These are phyloP conservation scores for Oenanthe sinensis DNA, from an alignment of 129 eudicot species.

Conservation along the genomic window DNA sequence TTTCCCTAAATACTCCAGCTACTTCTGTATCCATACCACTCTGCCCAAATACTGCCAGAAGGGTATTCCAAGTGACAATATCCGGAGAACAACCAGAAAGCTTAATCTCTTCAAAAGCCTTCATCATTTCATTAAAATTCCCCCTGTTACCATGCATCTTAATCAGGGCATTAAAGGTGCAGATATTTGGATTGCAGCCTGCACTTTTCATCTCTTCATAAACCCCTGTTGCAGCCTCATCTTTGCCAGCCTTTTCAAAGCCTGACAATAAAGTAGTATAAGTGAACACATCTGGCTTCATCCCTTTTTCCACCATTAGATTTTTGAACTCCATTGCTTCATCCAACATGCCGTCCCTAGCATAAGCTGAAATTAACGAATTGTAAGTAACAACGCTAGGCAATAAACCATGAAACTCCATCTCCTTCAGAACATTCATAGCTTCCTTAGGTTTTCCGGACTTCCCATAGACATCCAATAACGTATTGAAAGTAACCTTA, in stretches of 20 bases:
- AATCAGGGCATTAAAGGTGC: conserved; percentile 81
- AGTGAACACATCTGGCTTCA: conserved; percentile 86
- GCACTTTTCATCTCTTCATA: conserved; percentile 65
- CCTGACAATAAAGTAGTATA: conserved; percentile 83
- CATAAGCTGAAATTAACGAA: conserved; percentile 79
- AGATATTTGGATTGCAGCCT: conserved; percentile 79
- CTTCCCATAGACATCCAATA: conserved; percentile 92
- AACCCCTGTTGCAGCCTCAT: conserved; percentile 66
- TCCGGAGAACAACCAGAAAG: conserved; percentile 66
- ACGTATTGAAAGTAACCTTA: conserved; percentile 76
- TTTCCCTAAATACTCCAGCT: conserved; percentile 68
- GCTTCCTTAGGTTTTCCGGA: conserved; percentile 80
- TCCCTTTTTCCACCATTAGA: conserved; percentile 59
- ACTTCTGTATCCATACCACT: conserved; percentile 82
- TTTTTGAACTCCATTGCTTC: conserved; percentile 73
- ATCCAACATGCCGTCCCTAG: conserved; percentile 69
- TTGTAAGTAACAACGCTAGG: conserved; percentile 84
- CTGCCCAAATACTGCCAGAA: conserved; percentile 84
- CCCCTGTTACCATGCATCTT: conserved; percentile 86
- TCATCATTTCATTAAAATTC: conserved; percentile 79
- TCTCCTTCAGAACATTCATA: conserved; percentile 67
- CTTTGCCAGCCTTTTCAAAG: conserved; percentile 89
- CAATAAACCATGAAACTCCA: conserved; percentile 63
- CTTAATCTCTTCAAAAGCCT: conserved; percentile 70
- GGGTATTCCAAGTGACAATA: conserved; percentile 91